A percentile compares a stretch with the other conserved stretches of the same genome.
These are phyloP conservation scores for Rhynchosporium graminicola DNA, from an alignment of 2,329 filamentous ascomycete species.

Conservation along the genomic window DNA sequence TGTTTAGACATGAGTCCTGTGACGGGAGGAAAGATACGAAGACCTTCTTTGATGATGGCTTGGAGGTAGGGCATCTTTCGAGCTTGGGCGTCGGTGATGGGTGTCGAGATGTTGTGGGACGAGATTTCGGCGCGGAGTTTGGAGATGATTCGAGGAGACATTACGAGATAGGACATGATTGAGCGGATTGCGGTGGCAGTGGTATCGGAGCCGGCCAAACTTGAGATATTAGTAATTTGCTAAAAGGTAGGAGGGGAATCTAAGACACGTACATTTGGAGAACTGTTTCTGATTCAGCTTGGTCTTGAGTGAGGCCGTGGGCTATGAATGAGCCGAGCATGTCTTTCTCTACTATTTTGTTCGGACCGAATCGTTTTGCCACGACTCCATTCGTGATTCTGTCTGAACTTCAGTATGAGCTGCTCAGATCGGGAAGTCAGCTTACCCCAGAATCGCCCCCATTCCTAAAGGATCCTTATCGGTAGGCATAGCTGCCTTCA, in stretches of 20 bases:
- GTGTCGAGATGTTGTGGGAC: not conserved
- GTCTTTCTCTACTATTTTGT: constrained; percentile 48
- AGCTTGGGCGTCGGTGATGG: constrained; percentile 18
- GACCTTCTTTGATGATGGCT: constrained; percentile 51
- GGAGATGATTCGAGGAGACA: constrained; percentile 24
- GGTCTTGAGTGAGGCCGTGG: constrained; percentile 29
- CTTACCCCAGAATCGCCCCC: constrained; percentile 49
- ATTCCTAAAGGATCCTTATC: constrained; percentile 42
- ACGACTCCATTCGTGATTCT: constrained; percentile 47
- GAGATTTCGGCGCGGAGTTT: constrained; percentile 28
- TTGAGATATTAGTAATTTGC: not conserved
- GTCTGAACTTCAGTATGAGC: constrained; percentile 8
- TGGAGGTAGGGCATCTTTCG: constrained; percentile 48
- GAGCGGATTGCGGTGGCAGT: constrained; percentile 54
- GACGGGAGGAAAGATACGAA: constrained; percentile 50
- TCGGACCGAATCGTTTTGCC: constrained; percentile 47
- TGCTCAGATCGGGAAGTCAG: not conserved
- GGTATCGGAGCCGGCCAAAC: constrained; percentile 58
- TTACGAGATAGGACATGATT: constrained; percentile 28
- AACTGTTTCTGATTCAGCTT: constrained; percentile 27
- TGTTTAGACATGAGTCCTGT: constrained; percentile 33
- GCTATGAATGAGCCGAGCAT: constrained; percentile 53
- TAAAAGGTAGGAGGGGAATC: not conserved
- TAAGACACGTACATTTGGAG: constrained; percentile 28
- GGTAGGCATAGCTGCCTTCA: constrained; percentile 15